Evolutionary conservation across 1,284 basidiomycete species (phyloP), one percentile per base, ranked within the genome.

Genomic region (Cutaneotrichosporon cavernicola): DNA sequence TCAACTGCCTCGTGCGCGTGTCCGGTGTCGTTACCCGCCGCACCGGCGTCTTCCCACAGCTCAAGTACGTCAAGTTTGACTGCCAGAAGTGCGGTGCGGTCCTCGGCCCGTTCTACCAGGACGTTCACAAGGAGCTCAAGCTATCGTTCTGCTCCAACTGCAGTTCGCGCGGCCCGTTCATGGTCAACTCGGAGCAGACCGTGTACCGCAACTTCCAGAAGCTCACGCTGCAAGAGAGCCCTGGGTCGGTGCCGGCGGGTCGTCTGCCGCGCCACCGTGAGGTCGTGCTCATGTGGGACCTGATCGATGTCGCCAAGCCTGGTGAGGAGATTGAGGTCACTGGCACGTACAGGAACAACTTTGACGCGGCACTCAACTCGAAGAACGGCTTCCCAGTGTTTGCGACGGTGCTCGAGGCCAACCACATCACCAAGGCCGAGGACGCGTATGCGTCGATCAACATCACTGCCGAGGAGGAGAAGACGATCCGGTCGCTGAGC

Each of bases 371-470:
- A 1, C 86, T 99, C 72, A 99, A 99, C 81, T 89, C 93, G 55
- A 99, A 98, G 83, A 98, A 99, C 72, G 97, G 96, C 30, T 99
- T 99, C 83, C 96, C 96, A 0, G 97, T 99, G 49, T 99, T 99
- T 83, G 95, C 94, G 4, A 99, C 96, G 7, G 87, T 99, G 63
- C 89, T 99, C 67, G 96, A 99, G 79, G 96, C 96, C 18, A 99
- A 99, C 79, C 91, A 97, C 74, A 85, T 97, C 81, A 95, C 95
- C 83, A 98, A 97, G 84, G 96, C 97, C 78, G 95, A 98, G 80
- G 86, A 86, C 71, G 77, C 94, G 18, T 99, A 96, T 72, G 95
- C 96, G 9, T 92, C 96, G 1, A 96, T 97, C 85, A 88, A 92
- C 46, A 85, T 99, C 40, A 98, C 95, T 0, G 95, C 97, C 76